Evolutionary conservation across 805 yeast genomes (phyloP), one percentile per base, ranked within the genome.

Genomic region (Wickerhamomyces bovis): DNA sequence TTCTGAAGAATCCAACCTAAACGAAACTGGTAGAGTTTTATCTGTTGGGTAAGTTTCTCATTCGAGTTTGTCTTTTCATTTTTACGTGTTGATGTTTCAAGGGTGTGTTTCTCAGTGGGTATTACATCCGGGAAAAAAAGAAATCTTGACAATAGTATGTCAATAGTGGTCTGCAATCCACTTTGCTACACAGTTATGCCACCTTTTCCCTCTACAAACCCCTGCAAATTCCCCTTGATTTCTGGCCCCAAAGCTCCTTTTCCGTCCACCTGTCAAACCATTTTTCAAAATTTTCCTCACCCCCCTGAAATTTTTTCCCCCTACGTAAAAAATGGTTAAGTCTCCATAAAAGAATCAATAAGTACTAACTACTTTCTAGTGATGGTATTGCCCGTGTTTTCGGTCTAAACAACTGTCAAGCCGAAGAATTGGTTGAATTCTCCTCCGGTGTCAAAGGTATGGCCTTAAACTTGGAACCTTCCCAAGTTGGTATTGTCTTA

Each of bases 331-430:
- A 33, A 9, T 33, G 36, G 36, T 16, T 11, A 33, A 33, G 16
- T 18, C 13, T 16, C 36, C 36, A 18, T 8, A 3, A n/a, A 6
- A 16, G 36, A 18, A 33, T n/a, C 20, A 28, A 33, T 33, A 20
- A 33, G 36, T 72, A 72, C 76, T 73, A 72, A 73, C 70, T 46
- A 30, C 44, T 47, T 9, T 28, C 56, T 66, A 82, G 99, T 86
- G 99, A 94, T 77, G 99, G 99, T 94, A 94, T 94, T 71, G 99
- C 99, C 73, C 95, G 98, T 83, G 96, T 94, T 69, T 94, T 87
- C 78, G 99, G 99, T 78, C 80, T 94, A 67, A 94, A 90, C 94
- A 94, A 94, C 83, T 84, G 89, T 76, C 98, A 92, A 82, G 99
- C 99, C 70, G 99, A 94, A 80, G 99, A 94, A 80, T 83, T 94